Evolutionary conservation across 345 rosid genomes (phyloP).

Genomic region (Populus simonii): DNA sequence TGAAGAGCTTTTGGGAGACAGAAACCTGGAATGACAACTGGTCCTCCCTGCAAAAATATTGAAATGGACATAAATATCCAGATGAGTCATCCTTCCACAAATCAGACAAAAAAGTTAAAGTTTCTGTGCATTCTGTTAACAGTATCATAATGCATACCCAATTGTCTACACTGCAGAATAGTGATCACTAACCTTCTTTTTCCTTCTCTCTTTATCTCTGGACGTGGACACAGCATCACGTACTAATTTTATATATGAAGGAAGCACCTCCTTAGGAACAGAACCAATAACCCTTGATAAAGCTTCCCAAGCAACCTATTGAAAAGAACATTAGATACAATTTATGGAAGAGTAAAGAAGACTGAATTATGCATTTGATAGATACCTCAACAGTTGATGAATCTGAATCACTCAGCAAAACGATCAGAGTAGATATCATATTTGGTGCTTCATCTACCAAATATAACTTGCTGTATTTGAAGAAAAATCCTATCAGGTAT

Average conservation of each 20-base stretch:
- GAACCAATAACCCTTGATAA: constrained; percentile 78
- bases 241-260: constrained; percentile 77
- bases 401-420: constrained; percentile 87
- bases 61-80: neutral
- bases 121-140: neutral
- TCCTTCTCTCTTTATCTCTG: constrained; percentile 89
- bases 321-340: constrained; percentile 25
- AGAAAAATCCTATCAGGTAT: constrained; percentile 85
- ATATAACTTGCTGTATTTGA: constrained; percentile 84
- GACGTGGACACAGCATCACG: constrained; percentile 96
- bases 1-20: constrained; percentile 91
- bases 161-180: constrained; percentile 5
- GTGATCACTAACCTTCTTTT: constrained; percentile 60
- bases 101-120: neutral
- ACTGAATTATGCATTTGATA: constrained; percentile 7
- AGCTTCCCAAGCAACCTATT: constrained; percentile 95
- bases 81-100: neutral
- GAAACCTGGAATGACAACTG: constrained; percentile 83
- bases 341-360: neutral
- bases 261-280: constrained; percentile 90
- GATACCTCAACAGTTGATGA: constrained; percentile 75
- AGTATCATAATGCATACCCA: neutral
- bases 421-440: constrained; percentile 80
- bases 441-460: constrained; percentile 95
- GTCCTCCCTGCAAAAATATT: constrained; percentile 66